A percentile compares a stretch with the other conserved stretches of the same genome.
These are phyloP conservation scores for Suillus brevipes DNA, from an alignment of 768 basidiomycete genomes.

Conservation along the genomic window DNA sequence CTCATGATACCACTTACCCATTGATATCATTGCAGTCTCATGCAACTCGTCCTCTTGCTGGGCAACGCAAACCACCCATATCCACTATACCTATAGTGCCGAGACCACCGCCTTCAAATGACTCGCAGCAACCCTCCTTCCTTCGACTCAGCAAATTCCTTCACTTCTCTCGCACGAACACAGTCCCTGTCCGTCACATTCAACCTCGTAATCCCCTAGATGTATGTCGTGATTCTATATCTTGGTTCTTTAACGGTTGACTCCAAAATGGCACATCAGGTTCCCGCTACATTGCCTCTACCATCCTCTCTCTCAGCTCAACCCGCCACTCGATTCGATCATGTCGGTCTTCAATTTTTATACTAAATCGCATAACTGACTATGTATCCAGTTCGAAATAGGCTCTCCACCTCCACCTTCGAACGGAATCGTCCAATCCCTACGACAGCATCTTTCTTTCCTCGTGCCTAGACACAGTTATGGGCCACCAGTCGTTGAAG, in stretches of 20 bases:
- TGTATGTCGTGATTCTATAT: background rate
- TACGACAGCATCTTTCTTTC: background rate
- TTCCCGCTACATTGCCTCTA: background rate
- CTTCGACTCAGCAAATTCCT: background rate
- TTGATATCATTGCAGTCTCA: background rate
- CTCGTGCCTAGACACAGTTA: background rate
- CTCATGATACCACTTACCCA: background rate
- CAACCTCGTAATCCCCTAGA: background rate
- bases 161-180: background rate
- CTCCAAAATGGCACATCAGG: background rate
- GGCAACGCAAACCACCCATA: background rate
- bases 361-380: background rate
- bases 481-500: background rate
- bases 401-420: background rate
- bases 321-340: background rate
- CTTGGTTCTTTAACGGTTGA: background rate
- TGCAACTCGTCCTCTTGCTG: background rate
- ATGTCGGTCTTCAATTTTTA: background rate
- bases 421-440: background rate
- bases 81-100: accelerated
- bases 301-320: background rate
- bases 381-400: background rate
- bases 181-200: background rate
- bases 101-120: background rate
- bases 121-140: background rate